Evolutionary conservation across 2,329 filamentous ascomycete species (phyloP).

Genomic region (Didymosphaeria variabile): DNA sequence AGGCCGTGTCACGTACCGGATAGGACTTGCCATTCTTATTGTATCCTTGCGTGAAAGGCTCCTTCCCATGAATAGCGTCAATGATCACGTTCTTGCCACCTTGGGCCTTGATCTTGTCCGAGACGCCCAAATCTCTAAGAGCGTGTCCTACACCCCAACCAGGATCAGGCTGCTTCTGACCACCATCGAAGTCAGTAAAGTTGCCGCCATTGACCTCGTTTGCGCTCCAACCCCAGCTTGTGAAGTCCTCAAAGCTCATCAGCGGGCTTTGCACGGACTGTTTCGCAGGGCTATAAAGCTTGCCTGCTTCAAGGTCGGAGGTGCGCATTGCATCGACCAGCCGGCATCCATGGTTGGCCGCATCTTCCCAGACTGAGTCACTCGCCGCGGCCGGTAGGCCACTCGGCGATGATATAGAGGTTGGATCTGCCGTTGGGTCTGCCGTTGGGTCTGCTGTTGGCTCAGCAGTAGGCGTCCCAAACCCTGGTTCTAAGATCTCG

Average conservation of each 20-base stretch:
- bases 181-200: conserved; percentile 2
- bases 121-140: conserved; percentile 23
- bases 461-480: no score
- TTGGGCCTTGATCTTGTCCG: conserved; percentile 21
- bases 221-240: conserved; percentile 1
- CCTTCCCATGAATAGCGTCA: conserved; percentile 22
- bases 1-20: conserved; percentile 7
- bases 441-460: no score
- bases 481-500: no score
- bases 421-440: neutral
- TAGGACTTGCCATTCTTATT: conserved; percentile 18
- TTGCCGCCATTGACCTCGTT: neutral
- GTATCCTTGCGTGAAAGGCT: conserved; percentile 22
- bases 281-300: neutral
- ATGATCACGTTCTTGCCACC: conserved; percentile 26
- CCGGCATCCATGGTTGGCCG: neutral
- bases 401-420: neutral
- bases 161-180: neutral
- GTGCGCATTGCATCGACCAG: conserved; percentile 1
- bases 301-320: neutral
- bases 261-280: neutral
- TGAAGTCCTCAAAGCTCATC: conserved; percentile 1
- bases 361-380: neutral
- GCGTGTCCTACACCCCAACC: conserved; percentile 27
- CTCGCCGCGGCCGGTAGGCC: neutral